A percentile compares a stretch with the other conserved stretches of the same genome.
Evolutionary conservation across 1,284 basidiomycete genomes (phyloP).

Genomic region (Taiwanofungus camphoratus): DNA sequence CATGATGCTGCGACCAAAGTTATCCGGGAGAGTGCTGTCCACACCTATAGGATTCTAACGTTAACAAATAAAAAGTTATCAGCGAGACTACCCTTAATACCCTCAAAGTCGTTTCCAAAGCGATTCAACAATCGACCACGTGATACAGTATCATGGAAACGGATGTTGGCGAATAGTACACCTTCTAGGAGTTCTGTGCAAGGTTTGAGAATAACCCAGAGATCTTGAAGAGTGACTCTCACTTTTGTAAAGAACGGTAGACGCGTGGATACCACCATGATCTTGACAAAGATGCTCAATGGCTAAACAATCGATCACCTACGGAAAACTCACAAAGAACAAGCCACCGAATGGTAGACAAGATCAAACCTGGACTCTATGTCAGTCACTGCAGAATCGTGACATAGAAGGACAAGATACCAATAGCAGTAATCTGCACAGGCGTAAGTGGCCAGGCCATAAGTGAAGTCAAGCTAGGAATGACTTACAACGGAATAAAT

Average conservation of each 20-base stretch:
- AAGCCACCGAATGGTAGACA: conserved; percentile 64
- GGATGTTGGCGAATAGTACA: conserved; percentile 85
- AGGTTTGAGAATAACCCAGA: conserved; percentile 7
- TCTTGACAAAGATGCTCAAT: conserved; percentile 32
- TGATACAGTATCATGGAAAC: conserved; percentile 92
- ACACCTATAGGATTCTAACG: conserved; percentile 45
- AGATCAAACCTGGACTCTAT: conserved; percentile 43
- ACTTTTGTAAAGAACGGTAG: conserved; percentile 67
- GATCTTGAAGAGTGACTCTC: conserved; percentile 24
- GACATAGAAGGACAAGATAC: conserved; percentile 16
- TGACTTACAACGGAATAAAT: conserved; percentile 64
- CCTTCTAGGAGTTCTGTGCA: conserved; percentile 67
- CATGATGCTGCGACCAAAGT: conserved; percentile 76
- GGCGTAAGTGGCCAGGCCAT: not conserved
- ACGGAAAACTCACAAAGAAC: conserved; percentile 45
- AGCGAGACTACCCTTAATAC: conserved; percentile 25
- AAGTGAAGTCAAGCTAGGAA: conserved; percentile 4
- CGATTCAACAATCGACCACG: conserved; percentile 83
- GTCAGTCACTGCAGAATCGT: conserved; percentile 8
- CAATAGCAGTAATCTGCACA: conserved; percentile 35
- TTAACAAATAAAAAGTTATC: not conserved
- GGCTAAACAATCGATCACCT: not conserved
- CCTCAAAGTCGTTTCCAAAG: conserved; percentile 94
- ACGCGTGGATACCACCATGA: conserved; percentile 65
- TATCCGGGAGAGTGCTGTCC: conserved; percentile 82